A percentile compares a stretch with the other conserved stretches of the same genome.
Evolutionary conservation across 495 filamentous ascomycete species (phyloP).

Genomic region (Xylaria nigripes): DNA sequence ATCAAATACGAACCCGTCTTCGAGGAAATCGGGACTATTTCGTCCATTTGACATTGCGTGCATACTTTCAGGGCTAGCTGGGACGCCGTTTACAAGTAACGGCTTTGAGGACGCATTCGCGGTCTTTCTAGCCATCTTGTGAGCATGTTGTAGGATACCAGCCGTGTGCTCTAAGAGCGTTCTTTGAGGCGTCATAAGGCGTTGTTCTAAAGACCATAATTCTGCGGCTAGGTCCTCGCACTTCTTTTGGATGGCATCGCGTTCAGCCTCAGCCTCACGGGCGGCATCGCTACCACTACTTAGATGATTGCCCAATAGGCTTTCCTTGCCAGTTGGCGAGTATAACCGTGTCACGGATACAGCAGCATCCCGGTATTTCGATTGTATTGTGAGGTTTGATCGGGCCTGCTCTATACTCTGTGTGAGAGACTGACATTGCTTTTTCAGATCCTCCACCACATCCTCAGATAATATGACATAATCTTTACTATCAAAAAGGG

Average conservation of each 20-base stretch:
- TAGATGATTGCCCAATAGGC: slow-evolving; percentile 44
- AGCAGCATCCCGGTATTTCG: slow-evolving; percentile 88
- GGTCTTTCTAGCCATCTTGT: slow-evolving; percentile 44
- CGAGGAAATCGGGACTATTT: slow-evolving; percentile 39
- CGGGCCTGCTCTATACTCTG: slow-evolving; percentile 70
- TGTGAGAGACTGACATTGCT: slow-evolving; percentile 59
- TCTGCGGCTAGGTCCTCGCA: slow-evolving; percentile 80
- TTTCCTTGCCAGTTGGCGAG: slow-evolving; percentile 41
- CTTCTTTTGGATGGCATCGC: slow-evolving; percentile 62
- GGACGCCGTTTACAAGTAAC: slow-evolving; percentile 44
- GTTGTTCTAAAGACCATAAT: slow-evolving; percentile 66
- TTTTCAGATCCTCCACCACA: slow-evolving; percentile 86
- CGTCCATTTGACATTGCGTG: slow-evolving; percentile 50
- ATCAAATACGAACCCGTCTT: slow-evolving; percentile 57
- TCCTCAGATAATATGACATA: slow-evolving; percentile 83
- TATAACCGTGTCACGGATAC: slow-evolving; percentile 74
- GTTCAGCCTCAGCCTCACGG: slow-evolving; percentile 64
- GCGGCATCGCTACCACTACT: slow-evolving; percentile 33
- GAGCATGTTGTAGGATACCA: slow-evolving; percentile 80
- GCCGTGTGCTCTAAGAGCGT: slow-evolving; percentile 83
- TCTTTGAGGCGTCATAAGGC: slow-evolving; percentile 60
- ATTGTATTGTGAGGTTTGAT: slow-evolving; percentile 80
- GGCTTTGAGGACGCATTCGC: slow-evolving; percentile 32
- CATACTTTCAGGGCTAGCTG: slow-evolving; percentile 60
- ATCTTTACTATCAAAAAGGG: slow-evolving; percentile 72